Conservation (phyloP, 2,329 filamentous ascomycete species). For the Colletotrichum sp. region DNA sequence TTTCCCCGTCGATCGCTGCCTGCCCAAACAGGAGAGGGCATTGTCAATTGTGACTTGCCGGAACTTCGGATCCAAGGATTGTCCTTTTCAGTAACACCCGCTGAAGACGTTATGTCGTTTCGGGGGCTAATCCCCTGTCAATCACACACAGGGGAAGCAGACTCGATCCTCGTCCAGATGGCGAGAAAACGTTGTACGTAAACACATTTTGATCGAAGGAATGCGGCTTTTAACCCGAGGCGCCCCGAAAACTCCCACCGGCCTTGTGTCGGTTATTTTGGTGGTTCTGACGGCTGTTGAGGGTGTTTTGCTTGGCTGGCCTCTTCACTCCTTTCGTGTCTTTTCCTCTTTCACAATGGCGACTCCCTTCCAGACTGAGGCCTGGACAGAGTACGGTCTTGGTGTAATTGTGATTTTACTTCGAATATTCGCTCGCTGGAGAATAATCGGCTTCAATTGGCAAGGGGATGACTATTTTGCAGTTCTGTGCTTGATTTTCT, state of each 20-base stretch:
- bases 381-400: constrained; percentile 48
- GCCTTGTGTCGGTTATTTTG: background rate
- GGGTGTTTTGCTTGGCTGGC: background rate
- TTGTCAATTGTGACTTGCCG: background rate
- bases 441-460: constrained; percentile 43
- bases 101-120: background rate
- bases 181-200: background rate
- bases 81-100: background rate
- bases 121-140: background rate
- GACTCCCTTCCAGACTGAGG: constrained; percentile 48
- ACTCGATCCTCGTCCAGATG: background rate
- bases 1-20: background rate
- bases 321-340: background rate
- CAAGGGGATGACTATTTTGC: constrained; percentile 50
- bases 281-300: background rate
- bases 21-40: background rate
- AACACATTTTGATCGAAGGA: background rate
- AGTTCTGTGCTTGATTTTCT: constrained; percentile 37
- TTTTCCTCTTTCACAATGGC: constrained; percentile 24
- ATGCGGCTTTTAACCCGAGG: constrained; percentile 2
- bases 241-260: background rate
- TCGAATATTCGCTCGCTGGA: constrained; percentile 43
- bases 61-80: background rate
- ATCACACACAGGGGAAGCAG: background rate
- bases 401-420: constrained; percentile 40